These are phyloP conservation scores for Luffa acutangula DNA, from an alignment of 306 rosid genomes.

Conservation along the genomic window DNA sequence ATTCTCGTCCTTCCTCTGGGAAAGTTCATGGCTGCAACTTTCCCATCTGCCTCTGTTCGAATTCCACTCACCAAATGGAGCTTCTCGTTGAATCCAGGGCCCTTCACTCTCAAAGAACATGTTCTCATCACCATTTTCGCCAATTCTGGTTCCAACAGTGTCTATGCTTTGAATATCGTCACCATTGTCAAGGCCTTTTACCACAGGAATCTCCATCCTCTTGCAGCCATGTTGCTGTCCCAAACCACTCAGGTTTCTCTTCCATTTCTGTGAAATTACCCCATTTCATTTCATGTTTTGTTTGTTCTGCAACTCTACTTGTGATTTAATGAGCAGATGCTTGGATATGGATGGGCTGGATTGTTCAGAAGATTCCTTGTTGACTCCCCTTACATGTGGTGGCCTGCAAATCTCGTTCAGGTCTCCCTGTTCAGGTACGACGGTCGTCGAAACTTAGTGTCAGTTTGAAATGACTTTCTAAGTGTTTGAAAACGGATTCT, in stretches of 20 bases:
- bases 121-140: slow-evolving; percentile 77
- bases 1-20: slow-evolving; percentile 66
- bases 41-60: slow-evolving; percentile 22
- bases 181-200: slow-evolving; percentile 83
- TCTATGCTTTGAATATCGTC: slow-evolving; percentile 62
- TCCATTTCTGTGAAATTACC: too few relatives aligned
- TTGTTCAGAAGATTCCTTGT: slow-evolving; percentile 65
- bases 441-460: too few relatives aligned
- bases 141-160: slow-evolving; percentile 49
- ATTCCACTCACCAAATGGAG: slow-evolving; percentile 47
- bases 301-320: not conserved
- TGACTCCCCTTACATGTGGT: slow-evolving; percentile 97
- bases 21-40: slow-evolving; percentile 70
- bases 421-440: slow-evolving; percentile 73
- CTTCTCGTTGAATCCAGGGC: slow-evolving; percentile 72
- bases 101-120: slow-evolving; percentile 70
- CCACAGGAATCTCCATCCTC: slow-evolving; percentile 36
- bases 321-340: slow-evolving; percentile 39
- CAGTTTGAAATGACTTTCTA: too few relatives aligned
- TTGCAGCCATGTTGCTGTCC: slow-evolving; percentile 56
- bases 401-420: slow-evolving; percentile 79
- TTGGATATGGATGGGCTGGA: slow-evolving; percentile 98
- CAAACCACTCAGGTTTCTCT: slow-evolving; percentile 49
- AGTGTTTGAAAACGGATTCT: too few relatives aligned
- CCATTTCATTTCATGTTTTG: not conserved